A percentile compares a stretch with the other conserved stretches of the same genome.
Conservation (phyloP, 768 basidiomycete genomes). For the Suillus subluteus region DNA sequence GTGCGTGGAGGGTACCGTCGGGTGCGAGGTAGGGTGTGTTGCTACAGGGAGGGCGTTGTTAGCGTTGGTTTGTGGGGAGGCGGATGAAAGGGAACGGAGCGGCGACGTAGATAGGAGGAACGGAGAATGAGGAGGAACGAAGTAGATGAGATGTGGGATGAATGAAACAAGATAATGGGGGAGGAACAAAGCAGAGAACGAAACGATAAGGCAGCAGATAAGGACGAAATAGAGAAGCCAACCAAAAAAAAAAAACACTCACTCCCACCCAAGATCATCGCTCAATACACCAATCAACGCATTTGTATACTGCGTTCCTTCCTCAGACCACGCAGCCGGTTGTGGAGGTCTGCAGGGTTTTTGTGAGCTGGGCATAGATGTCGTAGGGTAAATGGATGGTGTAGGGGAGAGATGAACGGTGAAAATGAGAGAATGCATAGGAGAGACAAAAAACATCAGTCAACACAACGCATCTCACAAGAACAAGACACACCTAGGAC, state of each 20-base stretch:
- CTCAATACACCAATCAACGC: conserved; percentile 43
- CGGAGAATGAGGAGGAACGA: background rate
- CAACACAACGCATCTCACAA: background rate
- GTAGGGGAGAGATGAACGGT: background rate
- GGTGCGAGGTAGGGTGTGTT: conserved; percentile 50
- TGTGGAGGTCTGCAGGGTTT: background rate
- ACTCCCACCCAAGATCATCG: conserved; percentile 56
- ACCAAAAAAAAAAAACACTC: conserved; percentile 25
- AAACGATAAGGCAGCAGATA: background rate
- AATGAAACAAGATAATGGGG: too few relatives aligned
- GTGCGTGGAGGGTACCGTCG: conserved; percentile 48
- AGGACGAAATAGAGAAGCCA: background rate
- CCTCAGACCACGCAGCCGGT: conserved; percentile 18
- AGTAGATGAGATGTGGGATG: background rate
- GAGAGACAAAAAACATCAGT: background rate
- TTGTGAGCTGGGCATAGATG: background rate
- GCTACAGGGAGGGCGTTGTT: conserved; percentile 23
- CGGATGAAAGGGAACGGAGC: background rate
- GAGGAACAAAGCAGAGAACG: background rate
- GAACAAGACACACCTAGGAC: background rate
- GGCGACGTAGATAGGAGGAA: background rate
- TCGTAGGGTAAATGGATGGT: background rate
- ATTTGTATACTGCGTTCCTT: conserved; percentile 20
- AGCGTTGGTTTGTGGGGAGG: background rate
- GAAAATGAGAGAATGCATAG: background rate